Evolutionary conservation across 306 rosid species (phyloP).

Genomic region (Hippophae gyantsensis): DNA sequence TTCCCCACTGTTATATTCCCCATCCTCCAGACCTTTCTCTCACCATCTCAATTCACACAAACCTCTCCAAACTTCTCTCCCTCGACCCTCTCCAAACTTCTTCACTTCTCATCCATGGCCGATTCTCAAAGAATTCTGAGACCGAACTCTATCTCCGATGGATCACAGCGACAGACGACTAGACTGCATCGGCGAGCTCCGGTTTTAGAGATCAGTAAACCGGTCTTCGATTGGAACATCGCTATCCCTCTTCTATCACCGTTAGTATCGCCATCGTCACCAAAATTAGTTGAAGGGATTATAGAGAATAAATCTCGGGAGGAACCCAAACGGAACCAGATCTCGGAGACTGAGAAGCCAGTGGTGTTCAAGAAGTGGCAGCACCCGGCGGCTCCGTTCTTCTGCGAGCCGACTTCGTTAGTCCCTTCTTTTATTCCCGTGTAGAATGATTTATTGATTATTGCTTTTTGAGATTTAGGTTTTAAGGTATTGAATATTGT

Average conservation of each 20-base stretch:
- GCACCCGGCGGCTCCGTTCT: slow-evolving; percentile 96
- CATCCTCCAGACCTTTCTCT: no score
- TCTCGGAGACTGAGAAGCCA: slow-evolving; percentile 33
- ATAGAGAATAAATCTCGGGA: slow-evolving; percentile 23
- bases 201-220: slow-evolving; percentile 52
- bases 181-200: slow-evolving; percentile 82
- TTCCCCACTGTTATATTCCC: no score
- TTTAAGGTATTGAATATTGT: background rate
- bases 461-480: no score
- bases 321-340: slow-evolving; percentile 15
- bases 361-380: slow-evolving; percentile 66
- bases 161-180: slow-evolving; percentile 34
- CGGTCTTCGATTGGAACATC: slow-evolving; percentile 62
- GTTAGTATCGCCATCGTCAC: slow-evolving; percentile 48
- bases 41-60: no score
- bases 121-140: slow-evolving; percentile 18
- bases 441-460: slow-evolving; percentile 1
- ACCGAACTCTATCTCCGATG: slow-evolving; percentile 7
- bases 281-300: slow-evolving; percentile 18
- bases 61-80: no score
- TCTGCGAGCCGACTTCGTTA: slow-evolving; percentile 39
- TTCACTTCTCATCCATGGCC: slow-evolving; percentile 31
- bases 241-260: slow-evolving; percentile 89
- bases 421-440: slow-evolving; percentile 55
- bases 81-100: no score